Conservation (phyloP, 2,329 filamentous ascomycete genomes). For the Arthrobotrys sphaeroides region DNA sequence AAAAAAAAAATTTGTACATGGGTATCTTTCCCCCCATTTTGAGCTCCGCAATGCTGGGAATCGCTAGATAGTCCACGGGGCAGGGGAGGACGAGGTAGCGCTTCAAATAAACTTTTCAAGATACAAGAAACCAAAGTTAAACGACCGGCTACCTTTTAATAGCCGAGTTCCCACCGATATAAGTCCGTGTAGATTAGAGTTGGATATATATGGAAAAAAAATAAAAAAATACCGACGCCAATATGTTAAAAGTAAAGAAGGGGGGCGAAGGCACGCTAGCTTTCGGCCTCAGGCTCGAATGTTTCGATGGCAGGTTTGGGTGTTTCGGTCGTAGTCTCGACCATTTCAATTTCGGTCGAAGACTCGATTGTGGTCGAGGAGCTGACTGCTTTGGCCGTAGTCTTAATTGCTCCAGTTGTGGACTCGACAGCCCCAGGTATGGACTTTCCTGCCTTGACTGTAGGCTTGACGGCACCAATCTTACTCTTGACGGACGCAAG, state of each 20-base stretch:
- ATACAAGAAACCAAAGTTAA: background rate
- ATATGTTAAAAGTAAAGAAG: background rate
- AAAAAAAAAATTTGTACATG: conserved; percentile 20
- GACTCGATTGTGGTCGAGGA: no score
- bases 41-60: background rate
- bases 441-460: background rate
- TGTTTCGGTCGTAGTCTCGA: background rate
- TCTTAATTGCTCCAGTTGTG: background rate
- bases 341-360: no score
- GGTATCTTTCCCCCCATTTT: conserved; percentile 44
- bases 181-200: background rate
- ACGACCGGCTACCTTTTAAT: background rate
- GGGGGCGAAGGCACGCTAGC: background rate
- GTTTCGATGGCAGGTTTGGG: background rate
- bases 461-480: background rate
- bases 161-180: conserved; percentile 17
- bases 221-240: background rate
- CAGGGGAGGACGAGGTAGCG: background rate
- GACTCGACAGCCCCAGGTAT: background rate
- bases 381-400: background rate
- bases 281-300: background rate
- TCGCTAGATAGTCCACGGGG: background rate
- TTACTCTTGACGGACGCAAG: background rate
- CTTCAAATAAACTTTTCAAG: conserved; percentile 33
- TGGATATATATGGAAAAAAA: no score